These are phyloP conservation scores for Mortierella sp. DNA, from an alignment of 371 early-diverging fungal genomes.

Conservation along the genomic window DNA sequence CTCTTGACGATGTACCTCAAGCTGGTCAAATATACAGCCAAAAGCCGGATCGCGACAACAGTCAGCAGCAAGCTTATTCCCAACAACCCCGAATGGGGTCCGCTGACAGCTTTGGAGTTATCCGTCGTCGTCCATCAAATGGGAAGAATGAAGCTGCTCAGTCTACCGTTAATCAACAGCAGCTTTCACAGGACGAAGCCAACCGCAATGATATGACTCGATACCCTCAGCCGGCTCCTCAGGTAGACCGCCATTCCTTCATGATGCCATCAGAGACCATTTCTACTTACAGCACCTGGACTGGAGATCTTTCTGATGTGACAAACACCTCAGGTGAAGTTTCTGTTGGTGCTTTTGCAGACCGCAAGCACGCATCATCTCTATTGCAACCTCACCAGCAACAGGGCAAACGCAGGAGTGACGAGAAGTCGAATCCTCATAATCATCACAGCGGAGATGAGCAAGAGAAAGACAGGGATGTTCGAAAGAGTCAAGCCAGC, in stretches of 20 bases:
- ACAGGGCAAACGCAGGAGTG: slow-evolving; percentile 21
- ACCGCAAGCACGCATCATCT: slow-evolving; percentile 25
- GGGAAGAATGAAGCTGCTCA: slow-evolving; percentile 11
- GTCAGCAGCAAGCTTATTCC: slow-evolving; percentile 8
- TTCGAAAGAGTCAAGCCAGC: slow-evolving; percentile 33
- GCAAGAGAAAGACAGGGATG: slow-evolving; percentile 14
- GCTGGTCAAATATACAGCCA: background rate
- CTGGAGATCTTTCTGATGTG: slow-evolving; percentile 53
- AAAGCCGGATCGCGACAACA: background rate
- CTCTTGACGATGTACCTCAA: slow-evolving; percentile 17
- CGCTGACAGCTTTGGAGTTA: slow-evolving; percentile 40
- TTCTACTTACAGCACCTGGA: slow-evolving; percentile 48
- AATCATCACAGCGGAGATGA: slow-evolving; percentile 13
- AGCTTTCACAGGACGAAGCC: background rate
- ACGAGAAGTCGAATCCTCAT: slow-evolving; percentile 7
- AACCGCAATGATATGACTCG: background rate
- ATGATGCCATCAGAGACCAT: slow-evolving; percentile 43
- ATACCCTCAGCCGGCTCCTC: background rate
- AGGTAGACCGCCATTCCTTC: slow-evolving; percentile 45
- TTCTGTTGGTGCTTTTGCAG: slow-evolving; percentile 47
- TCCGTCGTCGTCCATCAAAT: slow-evolving; percentile 14
- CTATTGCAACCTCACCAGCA: background rate
- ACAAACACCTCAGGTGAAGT: slow-evolving; percentile 54
- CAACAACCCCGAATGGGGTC: slow-evolving; percentile 29
- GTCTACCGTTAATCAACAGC: background rate